Conservation (phyloP, 805 yeast species). For the Metschnikowia picachoensis region DNA sequence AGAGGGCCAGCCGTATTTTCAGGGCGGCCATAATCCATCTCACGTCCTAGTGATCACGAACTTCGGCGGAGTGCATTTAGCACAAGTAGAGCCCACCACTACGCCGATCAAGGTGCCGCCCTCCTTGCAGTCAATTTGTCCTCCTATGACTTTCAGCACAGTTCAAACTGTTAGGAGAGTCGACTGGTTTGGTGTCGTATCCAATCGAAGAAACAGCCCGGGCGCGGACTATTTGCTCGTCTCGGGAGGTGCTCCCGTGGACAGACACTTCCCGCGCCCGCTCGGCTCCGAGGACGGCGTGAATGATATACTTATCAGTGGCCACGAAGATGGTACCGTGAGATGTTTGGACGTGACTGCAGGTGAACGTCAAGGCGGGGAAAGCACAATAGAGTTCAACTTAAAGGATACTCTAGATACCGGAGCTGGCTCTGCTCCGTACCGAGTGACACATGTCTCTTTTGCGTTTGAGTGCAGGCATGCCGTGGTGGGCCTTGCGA, state of each 20-base stretch:
- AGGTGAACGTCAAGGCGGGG: conserved; percentile 48
- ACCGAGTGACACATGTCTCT: conserved; percentile 55
- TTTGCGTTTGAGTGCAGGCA: conserved; percentile 79
- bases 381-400: conserved; percentile 30
- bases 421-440: conserved; percentile 29
- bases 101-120: conserved; percentile 61
- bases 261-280: conserved; percentile 23
- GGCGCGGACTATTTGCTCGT: conserved; percentile 46
- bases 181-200: conserved; percentile 71
- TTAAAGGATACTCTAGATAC: conserved; percentile 32
- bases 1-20: conserved; percentile 64
- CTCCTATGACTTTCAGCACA: conserved; percentile 55
- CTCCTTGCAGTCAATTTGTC: conserved; percentile 72
- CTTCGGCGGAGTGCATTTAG: conserved; percentile 56
- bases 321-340: conserved; percentile 81
- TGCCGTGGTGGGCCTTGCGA: conserved; percentile 59
- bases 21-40: conserved; percentile 75
- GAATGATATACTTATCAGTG: conserved; percentile 59
- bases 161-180: conserved; percentile 53
- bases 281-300: conserved; percentile 42
- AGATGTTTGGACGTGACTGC: conserved; percentile 81
- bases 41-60: conserved; percentile 55
- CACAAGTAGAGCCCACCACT: conserved; percentile 14
- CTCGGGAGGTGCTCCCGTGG: conserved; percentile 77
- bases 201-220: conserved; percentile 31